These are phyloP conservation scores for Hymenoscyphus linearis DNA, from an alignment of 2,329 filamentous ascomycete species.

Conservation along the genomic window DNA sequence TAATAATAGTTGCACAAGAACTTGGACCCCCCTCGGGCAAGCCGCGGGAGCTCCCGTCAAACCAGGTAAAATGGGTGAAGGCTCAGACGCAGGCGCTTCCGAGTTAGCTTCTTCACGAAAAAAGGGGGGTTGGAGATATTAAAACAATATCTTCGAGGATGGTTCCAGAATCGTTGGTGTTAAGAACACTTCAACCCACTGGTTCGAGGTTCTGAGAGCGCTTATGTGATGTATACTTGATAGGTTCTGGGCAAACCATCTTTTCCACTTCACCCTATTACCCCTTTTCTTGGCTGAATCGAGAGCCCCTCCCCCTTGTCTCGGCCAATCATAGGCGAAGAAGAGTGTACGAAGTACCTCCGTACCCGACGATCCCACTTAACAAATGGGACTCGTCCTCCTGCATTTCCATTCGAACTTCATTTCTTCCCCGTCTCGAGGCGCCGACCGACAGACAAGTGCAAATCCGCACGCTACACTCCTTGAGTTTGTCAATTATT, in stretches of 20 bases:
- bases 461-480: conserved; percentile 5
- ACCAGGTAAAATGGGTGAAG: not conserved
- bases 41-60: too few species aligned
- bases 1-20: too few species aligned
- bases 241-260: not conserved
- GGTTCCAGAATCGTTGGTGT: not conserved
- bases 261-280: not conserved
- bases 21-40: too few species aligned
- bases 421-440: not conserved
- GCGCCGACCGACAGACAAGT: not conserved
- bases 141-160: not conserved
- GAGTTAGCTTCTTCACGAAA: not conserved
- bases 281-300: not conserved
- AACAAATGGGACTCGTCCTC: not conserved
- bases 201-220: not conserved
- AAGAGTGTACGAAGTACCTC: not conserved
- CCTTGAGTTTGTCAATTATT: conserved; percentile 7
- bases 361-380: not conserved
- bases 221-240: not conserved
- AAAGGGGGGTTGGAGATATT: not conserved
- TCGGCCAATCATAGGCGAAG: not conserved
- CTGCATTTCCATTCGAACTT: not conserved
- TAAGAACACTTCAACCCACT: not conserved
- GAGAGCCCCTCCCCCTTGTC: not conserved
- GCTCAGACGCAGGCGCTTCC: not conserved